Evolutionary conservation across 139 green algal species (phyloP).

Genomic region (Coelastrella sp.): DNA sequence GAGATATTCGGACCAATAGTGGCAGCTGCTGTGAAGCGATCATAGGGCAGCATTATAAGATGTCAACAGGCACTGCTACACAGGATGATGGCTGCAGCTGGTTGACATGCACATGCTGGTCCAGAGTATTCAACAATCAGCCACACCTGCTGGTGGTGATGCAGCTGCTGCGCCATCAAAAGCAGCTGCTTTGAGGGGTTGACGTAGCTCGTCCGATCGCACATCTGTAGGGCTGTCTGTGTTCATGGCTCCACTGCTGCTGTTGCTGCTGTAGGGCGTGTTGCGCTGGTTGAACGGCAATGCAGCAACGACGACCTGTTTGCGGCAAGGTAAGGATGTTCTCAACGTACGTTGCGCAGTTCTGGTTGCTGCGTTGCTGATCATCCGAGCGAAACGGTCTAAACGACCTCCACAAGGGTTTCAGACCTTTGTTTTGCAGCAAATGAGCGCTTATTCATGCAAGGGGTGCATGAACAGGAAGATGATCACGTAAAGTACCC

Average conservation of each 20-base stretch:
- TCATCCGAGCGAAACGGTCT: not conserved
- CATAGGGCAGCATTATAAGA: too few species aligned
- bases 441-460: too few species aligned
- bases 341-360: conserved; percentile 6
- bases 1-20: too few species aligned
- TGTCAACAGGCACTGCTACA: too few species aligned
- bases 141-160: not conserved
- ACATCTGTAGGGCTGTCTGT: not conserved
- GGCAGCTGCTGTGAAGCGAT: too few species aligned
- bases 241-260: not conserved
- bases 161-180: not conserved
- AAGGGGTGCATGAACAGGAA: too few species aligned
- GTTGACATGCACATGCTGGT: too few species aligned
- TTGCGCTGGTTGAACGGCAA: not conserved
- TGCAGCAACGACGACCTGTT: not conserved
- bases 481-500: too few species aligned
- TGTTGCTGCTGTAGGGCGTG: conserved; percentile 10
- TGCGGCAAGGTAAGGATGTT: not conserved
- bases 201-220: not conserved
- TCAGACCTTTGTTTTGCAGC: not conserved
- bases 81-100: too few species aligned
- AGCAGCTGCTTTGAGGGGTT: not conserved
- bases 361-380: conserved; percentile 13
- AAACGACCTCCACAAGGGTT: not conserved
- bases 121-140: not conserved